Percentiles rank a stretch among this genome's conserved stretches.
Conservation (phyloP, 306 rosid species). For the Ammopiptanthus mongolicus region DNA sequence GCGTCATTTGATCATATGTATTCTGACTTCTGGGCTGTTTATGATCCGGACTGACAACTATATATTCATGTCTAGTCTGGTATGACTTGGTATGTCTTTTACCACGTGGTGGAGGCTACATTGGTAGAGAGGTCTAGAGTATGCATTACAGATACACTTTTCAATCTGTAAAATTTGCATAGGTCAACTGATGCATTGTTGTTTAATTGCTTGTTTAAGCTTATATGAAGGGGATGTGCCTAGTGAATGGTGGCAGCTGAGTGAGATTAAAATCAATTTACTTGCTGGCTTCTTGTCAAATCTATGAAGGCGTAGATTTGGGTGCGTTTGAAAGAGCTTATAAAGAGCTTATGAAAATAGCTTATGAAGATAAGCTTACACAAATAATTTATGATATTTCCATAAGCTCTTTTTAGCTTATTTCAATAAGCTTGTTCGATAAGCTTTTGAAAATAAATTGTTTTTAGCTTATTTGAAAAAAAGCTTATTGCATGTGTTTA, state of each 20-base stretch:
- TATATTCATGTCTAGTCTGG: neutral
- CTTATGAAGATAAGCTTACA: too few relatives aligned
- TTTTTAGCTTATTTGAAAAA: too few relatives aligned
- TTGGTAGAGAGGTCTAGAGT: neutral
- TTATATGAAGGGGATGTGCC: neutral
- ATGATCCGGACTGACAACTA: neutral
- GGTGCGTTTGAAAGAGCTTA: too few relatives aligned
- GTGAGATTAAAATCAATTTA: neutral
- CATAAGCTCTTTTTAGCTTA: too few relatives aligned
- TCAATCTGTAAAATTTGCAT: neutral
- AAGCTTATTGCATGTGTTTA: too few relatives aligned
- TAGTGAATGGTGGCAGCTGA: neutral
- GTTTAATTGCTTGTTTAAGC: neutral
- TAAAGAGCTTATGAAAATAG: too few relatives aligned
- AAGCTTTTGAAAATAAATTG: too few relatives aligned
- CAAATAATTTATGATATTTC: too few relatives aligned
- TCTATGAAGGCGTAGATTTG: neutral
- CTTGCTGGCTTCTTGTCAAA: neutral
- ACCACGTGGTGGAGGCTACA: neutral
- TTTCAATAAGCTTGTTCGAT: too few relatives aligned
- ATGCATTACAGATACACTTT: neutral
- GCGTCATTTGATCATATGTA: neutral
- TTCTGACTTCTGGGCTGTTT: neutral
- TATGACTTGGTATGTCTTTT: neutral
- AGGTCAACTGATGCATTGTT: neutral